phyloP scores from a whole-genome alignment of 2,329 filamentous ascomycete genomes.

The Aspergillus proliferans region DNA sequence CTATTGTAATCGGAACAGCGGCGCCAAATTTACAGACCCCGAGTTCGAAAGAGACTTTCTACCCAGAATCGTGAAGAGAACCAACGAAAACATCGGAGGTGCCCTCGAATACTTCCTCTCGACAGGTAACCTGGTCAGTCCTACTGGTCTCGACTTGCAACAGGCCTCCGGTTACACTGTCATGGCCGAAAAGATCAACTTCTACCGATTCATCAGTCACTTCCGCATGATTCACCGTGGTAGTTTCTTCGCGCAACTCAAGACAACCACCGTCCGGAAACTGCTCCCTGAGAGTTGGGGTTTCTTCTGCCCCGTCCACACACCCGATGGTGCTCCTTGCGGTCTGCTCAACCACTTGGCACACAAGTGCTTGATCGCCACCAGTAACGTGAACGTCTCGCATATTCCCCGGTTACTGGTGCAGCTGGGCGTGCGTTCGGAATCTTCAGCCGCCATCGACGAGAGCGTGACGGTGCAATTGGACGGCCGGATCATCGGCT shows the following conservation, averaged over 20 bases:
- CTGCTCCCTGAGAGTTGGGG: conserved; percentile 95
- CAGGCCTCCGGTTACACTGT: conserved; percentile 93
- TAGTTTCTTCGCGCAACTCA: conserved; percentile 95
- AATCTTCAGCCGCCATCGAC: conserved; percentile 69
- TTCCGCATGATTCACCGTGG: conserved; percentile 99
- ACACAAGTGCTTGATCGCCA: conserved; percentile 89
- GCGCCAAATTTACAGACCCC: conserved; percentile 62
- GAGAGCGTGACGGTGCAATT: conserved; percentile 86
- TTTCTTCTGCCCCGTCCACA: conserved; percentile 95
- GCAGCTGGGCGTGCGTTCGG: conserved; percentile 70
- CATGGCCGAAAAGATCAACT: conserved; percentile 98
- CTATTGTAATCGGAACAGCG: conserved; percentile 48
- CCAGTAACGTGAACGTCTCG: conserved; percentile 65
- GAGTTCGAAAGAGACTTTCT: conserved; percentile 77
- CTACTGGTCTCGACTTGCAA: conserved; percentile 87
- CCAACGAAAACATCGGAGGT: conserved; percentile 82
- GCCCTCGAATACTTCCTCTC: conserved; percentile 92
- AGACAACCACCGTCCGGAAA: conserved; percentile 95
- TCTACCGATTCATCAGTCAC: conserved; percentile 95
- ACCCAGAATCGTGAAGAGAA: conserved; percentile 67
- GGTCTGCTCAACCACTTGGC: conserved; percentile 91
- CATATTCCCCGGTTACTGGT: conserved; percentile 66
- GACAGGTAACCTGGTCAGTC: conserved; percentile 86
- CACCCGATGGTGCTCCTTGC: conserved; percentile 90
- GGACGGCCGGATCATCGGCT: conserved; percentile 84